A percentile compares a stretch with the other conserved stretches of the same genome.
Conservation (phyloP, 2,329 filamentous ascomycete species). For the Chrysoporthe cubensis region DNA sequence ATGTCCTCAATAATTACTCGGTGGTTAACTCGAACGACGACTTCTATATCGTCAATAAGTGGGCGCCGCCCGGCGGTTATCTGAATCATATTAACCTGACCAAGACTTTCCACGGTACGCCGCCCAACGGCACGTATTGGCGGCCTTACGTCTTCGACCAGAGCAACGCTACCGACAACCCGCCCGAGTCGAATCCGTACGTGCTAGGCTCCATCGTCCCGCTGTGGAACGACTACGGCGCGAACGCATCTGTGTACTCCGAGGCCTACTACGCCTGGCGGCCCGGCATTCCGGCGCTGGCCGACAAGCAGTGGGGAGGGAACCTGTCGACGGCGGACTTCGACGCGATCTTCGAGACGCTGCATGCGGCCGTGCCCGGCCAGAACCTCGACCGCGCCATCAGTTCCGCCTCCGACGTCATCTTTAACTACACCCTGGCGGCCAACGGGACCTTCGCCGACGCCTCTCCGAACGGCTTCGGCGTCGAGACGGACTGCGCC, state of each 20-base stretch:
- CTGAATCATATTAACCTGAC: slow-evolving; percentile 46
- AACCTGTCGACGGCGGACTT: slow-evolving; percentile 47
- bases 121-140: slow-evolving; percentile 46
- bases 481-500: slow-evolving; percentile 44
- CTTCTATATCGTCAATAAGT: slow-evolving; percentile 56
- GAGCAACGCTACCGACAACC: slow-evolving; percentile 52
- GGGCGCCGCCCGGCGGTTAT: slow-evolving; percentile 48
- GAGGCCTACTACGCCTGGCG: slow-evolving; percentile 57
- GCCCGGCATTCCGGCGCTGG: slow-evolving; percentile 54
- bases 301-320: slow-evolving; percentile 58
- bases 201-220: slow-evolving; percentile 54
- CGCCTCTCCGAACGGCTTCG: slow-evolving; percentile 44
- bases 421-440: slow-evolving; percentile 42
- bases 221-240: slow-evolving; percentile 59
- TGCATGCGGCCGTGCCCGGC: slow-evolving; percentile 47
- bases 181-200: slow-evolving; percentile 41
- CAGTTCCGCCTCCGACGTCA: slow-evolving; percentile 39
- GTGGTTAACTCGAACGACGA: slow-evolving; percentile 59
- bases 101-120: slow-evolving; percentile 50
- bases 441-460: slow-evolving; percentile 37
- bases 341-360: slow-evolving; percentile 39
- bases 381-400: slow-evolving; percentile 54
- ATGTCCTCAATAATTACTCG: slow-evolving; percentile 49
- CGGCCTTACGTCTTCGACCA: slow-evolving; percentile 55
- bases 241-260: slow-evolving; percentile 53